Evolutionary conservation across 2,329 filamentous ascomycete species (phyloP), one percentile per base, ranked within the genome.

Genomic region (Colletotrichum incanum): DNA sequence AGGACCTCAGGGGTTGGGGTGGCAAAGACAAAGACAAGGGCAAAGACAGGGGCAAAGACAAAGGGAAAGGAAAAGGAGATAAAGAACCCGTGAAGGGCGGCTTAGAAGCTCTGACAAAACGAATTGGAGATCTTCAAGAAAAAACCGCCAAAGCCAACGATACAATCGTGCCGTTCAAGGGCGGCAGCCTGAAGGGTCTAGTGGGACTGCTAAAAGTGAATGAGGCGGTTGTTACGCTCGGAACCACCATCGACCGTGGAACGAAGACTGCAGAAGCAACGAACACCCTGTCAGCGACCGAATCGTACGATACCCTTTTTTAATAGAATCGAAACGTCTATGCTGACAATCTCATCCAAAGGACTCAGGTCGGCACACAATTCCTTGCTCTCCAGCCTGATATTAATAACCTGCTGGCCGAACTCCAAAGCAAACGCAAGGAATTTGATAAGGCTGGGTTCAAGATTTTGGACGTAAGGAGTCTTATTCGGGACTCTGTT

Each of bases 391-490:
- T 72, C 2, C 69, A 72, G 28, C 69, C 69, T 14, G 65, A 72
- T 1, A 72, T 72, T 23, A 69, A 28, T 14, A 64, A 34, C 18
- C 31, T 72, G 34, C 26, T 72, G 50, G 47, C 43, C n/a, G 47
- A 58, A 3, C 58, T 72, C 7, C 28, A 63, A 39, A 37, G 18
- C 1, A 72, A 72, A 37, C 69, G 69, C 8, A 50, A 18, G 28
- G 65, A 72, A 5, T 72, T 72, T n/a, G 69, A 72, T 65, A 72
- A 72, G 54, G 69, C 69, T 20, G 69, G 69, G 5, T 72, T 72
- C 28, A 68, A 28, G 14, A 72, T 72, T 14, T 54, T 72, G 7
- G 69, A 72, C 20, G 69, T 72, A 8, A 54, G 65, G 23, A 72
- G 69, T 18, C 65, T 72, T 9, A 72, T 72, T 16, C 65, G 69